Evolutionary conservation across 1,139 yeast genomes (phyloP).

Genomic region (Pichia sp.): DNA sequence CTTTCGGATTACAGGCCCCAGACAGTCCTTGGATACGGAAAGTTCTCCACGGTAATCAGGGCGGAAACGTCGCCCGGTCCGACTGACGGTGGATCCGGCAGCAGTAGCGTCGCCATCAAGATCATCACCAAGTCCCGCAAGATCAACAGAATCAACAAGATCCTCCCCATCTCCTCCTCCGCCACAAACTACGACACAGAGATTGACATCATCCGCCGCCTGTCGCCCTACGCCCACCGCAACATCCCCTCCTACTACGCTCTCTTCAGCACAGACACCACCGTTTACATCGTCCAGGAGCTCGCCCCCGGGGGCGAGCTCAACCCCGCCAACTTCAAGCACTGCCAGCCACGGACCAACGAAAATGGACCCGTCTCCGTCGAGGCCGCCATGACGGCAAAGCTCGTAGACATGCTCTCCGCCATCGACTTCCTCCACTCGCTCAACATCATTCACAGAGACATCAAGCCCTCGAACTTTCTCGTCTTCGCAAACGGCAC

Average conservation of each 20-base stretch:
- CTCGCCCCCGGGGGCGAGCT: conserved; percentile 29
- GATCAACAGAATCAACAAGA: conserved; percentile 9
- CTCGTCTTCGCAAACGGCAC: conserved; percentile 56
- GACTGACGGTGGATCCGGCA: neutral
- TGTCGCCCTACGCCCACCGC: conserved; percentile 24
- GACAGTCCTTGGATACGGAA: conserved; percentile 14
- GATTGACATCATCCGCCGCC: conserved; percentile 4
- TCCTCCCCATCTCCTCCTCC: conserved; percentile 9
- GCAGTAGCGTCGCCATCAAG: conserved; percentile 8
- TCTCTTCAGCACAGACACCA: conserved; percentile 20
- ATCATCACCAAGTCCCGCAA: conserved; percentile 10
- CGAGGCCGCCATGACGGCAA: neutral
- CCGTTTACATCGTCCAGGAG: conserved; percentile 31
- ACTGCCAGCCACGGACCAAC: neutral
- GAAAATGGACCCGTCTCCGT: neutral
- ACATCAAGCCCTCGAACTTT: conserved; percentile 74
- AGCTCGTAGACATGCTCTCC: conserved; percentile 38
- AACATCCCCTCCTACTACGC: conserved; percentile 25
- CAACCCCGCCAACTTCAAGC: conserved; percentile 21
- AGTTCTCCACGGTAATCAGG: conserved; percentile 14
- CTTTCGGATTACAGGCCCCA: conserved; percentile 8
- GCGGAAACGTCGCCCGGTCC: neutral
- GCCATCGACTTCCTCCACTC: conserved; percentile 52
- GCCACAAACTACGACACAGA: conserved; percentile 15
- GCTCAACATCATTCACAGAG: conserved; percentile 61